These are phyloP conservation scores for Chlamydomonas sp. DNA, from an alignment of 139 green algal species.

Conservation along the genomic window DNA sequence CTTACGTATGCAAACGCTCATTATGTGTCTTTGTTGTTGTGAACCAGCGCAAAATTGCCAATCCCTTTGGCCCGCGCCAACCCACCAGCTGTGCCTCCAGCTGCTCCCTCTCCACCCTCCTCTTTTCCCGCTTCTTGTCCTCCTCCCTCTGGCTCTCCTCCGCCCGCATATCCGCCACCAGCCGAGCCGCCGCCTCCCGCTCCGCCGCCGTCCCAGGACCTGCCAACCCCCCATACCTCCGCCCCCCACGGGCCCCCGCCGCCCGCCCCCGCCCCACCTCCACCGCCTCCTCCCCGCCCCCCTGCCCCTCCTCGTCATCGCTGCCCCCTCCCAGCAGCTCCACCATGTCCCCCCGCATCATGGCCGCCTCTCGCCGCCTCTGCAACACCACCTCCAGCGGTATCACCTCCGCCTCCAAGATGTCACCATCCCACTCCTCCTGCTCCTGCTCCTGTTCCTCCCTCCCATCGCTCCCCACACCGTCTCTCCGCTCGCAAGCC, in stretches of 20 bases:
- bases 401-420: no score
- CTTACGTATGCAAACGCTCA: no score
- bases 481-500: no score
- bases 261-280: no score
- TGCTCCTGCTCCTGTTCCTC: no score
- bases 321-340: neutral
- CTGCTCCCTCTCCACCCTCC: neutral
- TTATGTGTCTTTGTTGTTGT: no score
- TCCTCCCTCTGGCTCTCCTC: neutral
- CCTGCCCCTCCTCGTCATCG: neutral
- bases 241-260: no score
- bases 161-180: neutral
- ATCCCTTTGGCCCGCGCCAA: neutral
- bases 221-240: no score
- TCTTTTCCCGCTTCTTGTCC: neutral
- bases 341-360: neutral
- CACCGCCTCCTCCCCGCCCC: no score
- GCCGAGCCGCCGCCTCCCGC: neutral
- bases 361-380: neutral
- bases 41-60: neutral
- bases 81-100: neutral
- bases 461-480: no score
- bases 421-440: no score
- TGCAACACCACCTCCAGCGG: neutral
- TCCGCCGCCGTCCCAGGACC: no score